Conservation (phyloP, 352 stramenopile genomes). For the Elongisporangium prolatum region DNA sequence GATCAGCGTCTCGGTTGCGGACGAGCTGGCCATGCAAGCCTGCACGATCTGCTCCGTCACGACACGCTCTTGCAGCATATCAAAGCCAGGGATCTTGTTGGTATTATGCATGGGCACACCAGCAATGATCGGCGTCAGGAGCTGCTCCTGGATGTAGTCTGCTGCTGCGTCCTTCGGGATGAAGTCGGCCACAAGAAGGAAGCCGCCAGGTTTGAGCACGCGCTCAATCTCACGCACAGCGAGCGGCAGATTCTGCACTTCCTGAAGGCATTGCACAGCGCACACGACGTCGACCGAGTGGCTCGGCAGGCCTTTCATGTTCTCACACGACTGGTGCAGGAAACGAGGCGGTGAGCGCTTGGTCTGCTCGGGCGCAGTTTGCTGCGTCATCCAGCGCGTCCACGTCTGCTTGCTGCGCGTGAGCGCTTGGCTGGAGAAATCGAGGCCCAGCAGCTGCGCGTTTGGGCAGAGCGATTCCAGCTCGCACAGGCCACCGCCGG, state of each 20-base stretch:
- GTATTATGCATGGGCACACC: conserved; percentile 9
- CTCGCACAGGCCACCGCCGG: conserved; percentile 56
- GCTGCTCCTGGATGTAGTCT: conserved; percentile 31
- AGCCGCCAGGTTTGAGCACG: conserved; percentile 53
- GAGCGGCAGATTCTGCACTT: conserved; percentile 38
- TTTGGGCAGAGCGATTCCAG: conserved; percentile 54
- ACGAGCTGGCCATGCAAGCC: conserved; percentile 35
- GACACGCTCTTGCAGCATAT: conserved; percentile 44
- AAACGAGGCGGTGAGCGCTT: conserved; percentile 27
- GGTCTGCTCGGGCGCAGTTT: conserved; percentile 25
- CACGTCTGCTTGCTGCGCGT: conserved; percentile 62
- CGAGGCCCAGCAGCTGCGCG: conserved; percentile 42
- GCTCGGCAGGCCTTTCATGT: conserved; percentile 42
- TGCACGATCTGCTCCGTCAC: conserved; percentile 39
- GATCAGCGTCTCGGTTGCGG: conserved; percentile 26
- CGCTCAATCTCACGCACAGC: conserved; percentile 50
- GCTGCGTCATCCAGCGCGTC: conserved; percentile 37
- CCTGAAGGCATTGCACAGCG: conserved; percentile 61
- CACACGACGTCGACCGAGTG: conserved; percentile 52
- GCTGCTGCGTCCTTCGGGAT: conserved; percentile 35
- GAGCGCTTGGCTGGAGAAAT: conserved; percentile 62
- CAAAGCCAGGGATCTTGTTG: conserved; percentile 24
- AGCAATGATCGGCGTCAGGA: conserved; percentile 32
- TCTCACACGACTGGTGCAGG: conserved; percentile 63
- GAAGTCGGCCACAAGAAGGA: conserved; percentile 66